Evolutionary conservation across 2,329 filamentous ascomycete species (phyloP).

Genomic region (Graphiopsis chlorocephala): DNA sequence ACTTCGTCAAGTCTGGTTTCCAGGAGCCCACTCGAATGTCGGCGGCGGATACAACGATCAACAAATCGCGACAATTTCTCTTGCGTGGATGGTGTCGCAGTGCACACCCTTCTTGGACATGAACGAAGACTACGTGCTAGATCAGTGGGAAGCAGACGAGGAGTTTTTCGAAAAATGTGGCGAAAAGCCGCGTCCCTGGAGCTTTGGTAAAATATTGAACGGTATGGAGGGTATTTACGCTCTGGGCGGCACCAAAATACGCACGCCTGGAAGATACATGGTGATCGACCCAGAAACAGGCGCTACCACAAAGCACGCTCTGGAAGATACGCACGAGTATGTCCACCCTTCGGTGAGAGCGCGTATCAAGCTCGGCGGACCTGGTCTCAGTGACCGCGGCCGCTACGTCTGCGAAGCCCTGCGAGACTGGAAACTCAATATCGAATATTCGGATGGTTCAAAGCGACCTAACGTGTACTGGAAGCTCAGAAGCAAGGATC

Average conservation of each 20-base stretch:
- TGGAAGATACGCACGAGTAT: conserved; percentile 51
- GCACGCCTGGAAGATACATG: conserved; percentile 49
- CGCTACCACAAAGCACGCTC: conserved; percentile 41
- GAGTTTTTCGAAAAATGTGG: conserved; percentile 43
- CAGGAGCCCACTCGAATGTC: conserved; percentile 45
- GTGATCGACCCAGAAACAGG: conserved; percentile 45
- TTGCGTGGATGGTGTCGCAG: conserved; percentile 59
- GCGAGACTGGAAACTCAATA: conserved; percentile 47
- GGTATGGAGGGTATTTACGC: conserved; percentile 47
- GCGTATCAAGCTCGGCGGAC: conserved; percentile 45
- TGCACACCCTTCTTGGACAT: conserved; percentile 49
- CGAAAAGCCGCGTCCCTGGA: conserved; percentile 47
- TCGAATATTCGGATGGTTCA: conserved; percentile 39
- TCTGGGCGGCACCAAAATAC: conserved; percentile 43
- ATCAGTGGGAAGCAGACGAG: conserved; percentile 46
- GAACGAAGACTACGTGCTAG: conserved; percentile 46
- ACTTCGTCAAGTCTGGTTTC: conserved; percentile 50
- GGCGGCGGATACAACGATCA: conserved; percentile 47
- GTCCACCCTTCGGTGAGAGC: conserved; percentile 50
- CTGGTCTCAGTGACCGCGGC: conserved; percentile 45
- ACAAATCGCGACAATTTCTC: conserved; percentile 50
- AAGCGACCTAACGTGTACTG: conserved; percentile 42
- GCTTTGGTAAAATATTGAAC: conserved; percentile 48
- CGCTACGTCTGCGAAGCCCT: conserved; percentile 45
- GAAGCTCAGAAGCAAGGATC: conserved; percentile 38